A percentile compares a stretch with the other conserved stretches of the same genome.
These are phyloP conservation scores for Teunomyces tritomae DNA, from an alignment of 805 yeast species.

Conservation along the genomic window DNA sequence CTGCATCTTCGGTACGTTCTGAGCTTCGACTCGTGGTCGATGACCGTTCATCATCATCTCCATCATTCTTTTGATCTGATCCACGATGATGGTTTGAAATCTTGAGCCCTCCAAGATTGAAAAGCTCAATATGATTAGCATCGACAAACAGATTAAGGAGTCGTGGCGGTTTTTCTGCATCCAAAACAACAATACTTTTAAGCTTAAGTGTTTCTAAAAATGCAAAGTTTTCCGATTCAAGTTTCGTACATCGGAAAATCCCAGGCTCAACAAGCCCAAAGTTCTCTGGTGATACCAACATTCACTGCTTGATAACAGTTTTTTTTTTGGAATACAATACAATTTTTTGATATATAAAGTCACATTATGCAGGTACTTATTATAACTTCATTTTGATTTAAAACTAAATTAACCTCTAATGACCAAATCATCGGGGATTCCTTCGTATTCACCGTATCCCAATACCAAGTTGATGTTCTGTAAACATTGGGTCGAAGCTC, in stretches of 20 bases:
- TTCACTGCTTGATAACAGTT: background rate
- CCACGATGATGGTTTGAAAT: slow-evolving; percentile 34
- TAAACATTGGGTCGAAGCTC: slow-evolving; percentile 97
- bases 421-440: slow-evolving; percentile 75
- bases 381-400: too few species aligned
- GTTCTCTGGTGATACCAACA: slow-evolving; percentile 91
- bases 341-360: background rate
- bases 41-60: slow-evolving; percentile 9
- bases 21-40: slow-evolving; percentile 7
- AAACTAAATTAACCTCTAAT: slow-evolving; percentile 39
- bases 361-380: background rate
- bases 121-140: slow-evolving; percentile 51
- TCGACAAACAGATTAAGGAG: slow-evolving; percentile 64
- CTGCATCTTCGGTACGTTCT: slow-evolving; percentile 2
- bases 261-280: slow-evolving; percentile 91
- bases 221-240: slow-evolving; percentile 74
- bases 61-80: slow-evolving; percentile 15
- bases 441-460: slow-evolving; percentile 92
- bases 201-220: slow-evolving; percentile 73
- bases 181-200: slow-evolving; percentile 67
- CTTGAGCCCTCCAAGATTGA: slow-evolving; percentile 44
- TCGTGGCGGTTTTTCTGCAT: slow-evolving; percentile 82
- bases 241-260: slow-evolving; percentile 71
- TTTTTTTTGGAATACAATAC: too few species aligned
- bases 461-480: slow-evolving; percentile 91